Percentiles rank a stretch among this genome's conserved stretches.
Conservation (phyloP, 805 yeast genomes). For the Hanseniaspora hatyaiensis region DNA sequence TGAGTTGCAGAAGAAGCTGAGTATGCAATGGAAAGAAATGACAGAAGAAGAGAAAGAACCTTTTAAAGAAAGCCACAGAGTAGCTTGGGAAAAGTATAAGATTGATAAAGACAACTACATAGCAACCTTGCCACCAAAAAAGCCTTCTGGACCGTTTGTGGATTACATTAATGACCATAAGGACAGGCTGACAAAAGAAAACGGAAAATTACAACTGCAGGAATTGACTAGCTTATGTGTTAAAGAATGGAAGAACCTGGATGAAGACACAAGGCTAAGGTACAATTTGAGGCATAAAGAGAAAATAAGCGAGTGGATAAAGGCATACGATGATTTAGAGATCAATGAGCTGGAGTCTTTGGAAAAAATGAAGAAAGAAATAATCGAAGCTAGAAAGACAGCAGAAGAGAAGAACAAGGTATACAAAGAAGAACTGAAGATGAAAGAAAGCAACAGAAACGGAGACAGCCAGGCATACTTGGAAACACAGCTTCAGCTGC, state of each 20-base stretch:
- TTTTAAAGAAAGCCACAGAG: constrained; percentile 46
- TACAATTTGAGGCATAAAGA: constrained; percentile 30
- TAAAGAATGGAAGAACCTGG: constrained; percentile 18
- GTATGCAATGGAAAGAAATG: constrained; percentile 83
- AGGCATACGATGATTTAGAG: constrained; percentile 17
- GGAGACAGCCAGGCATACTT: no score
- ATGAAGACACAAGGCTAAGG: constrained; percentile 9
- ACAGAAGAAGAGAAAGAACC: constrained; percentile 65
- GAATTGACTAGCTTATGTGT: constrained; percentile 28
- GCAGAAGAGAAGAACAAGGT: not conserved
- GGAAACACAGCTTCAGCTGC: not conserved
- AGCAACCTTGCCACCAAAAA: constrained; percentile 30
- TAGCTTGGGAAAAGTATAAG: constrained; percentile 30
- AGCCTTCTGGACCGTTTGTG: constrained; percentile 32
- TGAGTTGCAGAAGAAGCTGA: constrained; percentile 51
- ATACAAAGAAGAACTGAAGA: not conserved
- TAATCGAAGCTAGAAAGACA: not conserved
- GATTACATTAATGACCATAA: constrained; percentile 30
- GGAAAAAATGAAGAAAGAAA: constrained; percentile 3
- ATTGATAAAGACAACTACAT: constrained; percentile 29
- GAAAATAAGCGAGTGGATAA: constrained; percentile 33
- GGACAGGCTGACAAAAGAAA: constrained; percentile 26
- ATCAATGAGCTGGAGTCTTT: not conserved
- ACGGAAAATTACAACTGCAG: constrained; percentile 21
- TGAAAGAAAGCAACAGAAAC: not conserved